Evolutionary conservation across 2,329 filamentous ascomycete genomes (phyloP), one percentile per base, ranked within the genome.

Genomic region (Lecanicillium sp.): DNA sequence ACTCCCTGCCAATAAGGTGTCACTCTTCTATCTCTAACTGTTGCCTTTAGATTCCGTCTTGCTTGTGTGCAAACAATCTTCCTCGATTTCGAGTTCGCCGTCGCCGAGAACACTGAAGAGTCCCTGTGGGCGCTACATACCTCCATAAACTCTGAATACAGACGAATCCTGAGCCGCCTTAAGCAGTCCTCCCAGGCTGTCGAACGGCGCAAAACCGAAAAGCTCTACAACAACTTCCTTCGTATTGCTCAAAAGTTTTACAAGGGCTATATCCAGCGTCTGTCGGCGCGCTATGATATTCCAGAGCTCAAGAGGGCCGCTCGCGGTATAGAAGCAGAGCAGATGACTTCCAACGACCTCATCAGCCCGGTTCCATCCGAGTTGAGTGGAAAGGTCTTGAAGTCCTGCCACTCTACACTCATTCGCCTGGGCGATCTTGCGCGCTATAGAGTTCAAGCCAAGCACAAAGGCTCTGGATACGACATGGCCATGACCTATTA

Each of bases 191-290:
- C 68, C 39, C 67, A 74, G 43, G 67, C 68, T 5, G 76, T 83
- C 11, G 70, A 78, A 60, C 78, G 78, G 51, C 78, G 89, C 46
- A 92, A 88, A 60, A 68, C 90, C 36, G 82, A 85, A 57, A 89
- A 85, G 61, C 73, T 81, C 46, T 96, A 94, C 59, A 69, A 82
- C 41, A 76, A 78, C 48, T 96, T 94, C 58, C 78, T 96, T 50
- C 94, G 90, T 61, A 82, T 81, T 33, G 84, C 87, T 48, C 85
- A 92, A 60, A 78, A 79, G 51, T 95, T 94, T 59, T 96, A 96
- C 68, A 79, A 84, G 52, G 80, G 79, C 48, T 92, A 86, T 53
- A 83, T 95, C 39, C 80, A 90, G 58, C 78, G 81, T 41, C 69
- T 95, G 17, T 80, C 83, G 38, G 70, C 68, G 18, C 68, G 71